Percentiles rank a stretch among this genome's conserved stretches.
phyloP scores from a whole-genome alignment of 106 monocot genomes.

The Phalaenopsis equestris region DNA sequence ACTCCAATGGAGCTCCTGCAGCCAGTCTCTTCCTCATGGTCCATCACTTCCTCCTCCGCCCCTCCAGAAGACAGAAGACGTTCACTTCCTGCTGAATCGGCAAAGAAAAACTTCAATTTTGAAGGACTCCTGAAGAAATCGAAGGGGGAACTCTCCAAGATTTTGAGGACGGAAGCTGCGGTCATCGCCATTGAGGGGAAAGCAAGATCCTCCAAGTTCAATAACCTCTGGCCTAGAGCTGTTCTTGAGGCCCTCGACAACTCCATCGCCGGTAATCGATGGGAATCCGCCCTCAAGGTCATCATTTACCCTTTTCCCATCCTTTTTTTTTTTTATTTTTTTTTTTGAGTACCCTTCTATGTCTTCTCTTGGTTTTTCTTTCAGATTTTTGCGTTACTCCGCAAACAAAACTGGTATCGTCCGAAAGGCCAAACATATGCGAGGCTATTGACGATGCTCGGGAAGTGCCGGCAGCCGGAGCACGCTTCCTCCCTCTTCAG shows the following conservation, averaged over 20 bases:
- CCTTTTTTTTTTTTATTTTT: not conserved
- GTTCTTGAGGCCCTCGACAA: constrained; percentile 80
- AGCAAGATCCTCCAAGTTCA: constrained; percentile 14
- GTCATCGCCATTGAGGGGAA: constrained; percentile 19
- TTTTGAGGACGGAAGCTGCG: constrained; percentile 20
- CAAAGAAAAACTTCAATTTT: not conserved
- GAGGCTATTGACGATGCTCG: constrained; percentile 71
- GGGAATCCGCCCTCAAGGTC: constrained; percentile 89
- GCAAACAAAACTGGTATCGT: constrained; percentile 76
- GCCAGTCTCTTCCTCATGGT: not conserved
- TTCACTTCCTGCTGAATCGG: not conserved
- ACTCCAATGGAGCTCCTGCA: not conserved
- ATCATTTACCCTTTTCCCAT: not conserved
- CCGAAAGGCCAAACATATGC: constrained; percentile 81
- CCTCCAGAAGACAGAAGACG: not conserved
- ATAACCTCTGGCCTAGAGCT: constrained; percentile 55
- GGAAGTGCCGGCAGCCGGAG: constrained; percentile 52
- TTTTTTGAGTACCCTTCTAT: not conserved
- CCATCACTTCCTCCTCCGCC: not conserved
- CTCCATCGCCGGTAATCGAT: constrained; percentile 37
- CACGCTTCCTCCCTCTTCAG: constrained; percentile 60
- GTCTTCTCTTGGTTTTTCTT: not conserved
- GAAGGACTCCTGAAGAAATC: not conserved
- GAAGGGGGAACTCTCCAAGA: constrained; percentile 11
- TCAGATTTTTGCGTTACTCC: constrained; percentile 74